Percentiles rank a stretch among this genome's conserved stretches.
Evolutionary conservation across 2,329 filamentous ascomycete species (phyloP).

Genomic region (Alternaria ventricosa): DNA sequence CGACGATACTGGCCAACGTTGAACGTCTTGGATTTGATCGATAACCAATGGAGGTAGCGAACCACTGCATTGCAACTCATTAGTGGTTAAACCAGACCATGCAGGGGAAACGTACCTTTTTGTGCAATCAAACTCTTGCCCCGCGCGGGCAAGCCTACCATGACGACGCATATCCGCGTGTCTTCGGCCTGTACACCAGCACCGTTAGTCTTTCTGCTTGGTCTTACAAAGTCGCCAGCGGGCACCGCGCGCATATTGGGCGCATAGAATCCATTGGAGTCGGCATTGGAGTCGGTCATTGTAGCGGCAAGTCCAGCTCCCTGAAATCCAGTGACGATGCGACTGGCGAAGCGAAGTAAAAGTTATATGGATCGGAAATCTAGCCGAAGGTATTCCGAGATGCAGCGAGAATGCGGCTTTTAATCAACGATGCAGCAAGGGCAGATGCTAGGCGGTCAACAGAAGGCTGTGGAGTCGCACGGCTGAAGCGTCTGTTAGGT

Average conservation of each 20-base stretch:
- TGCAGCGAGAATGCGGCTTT: slow-evolving; percentile 29
- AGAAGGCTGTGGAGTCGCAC: slow-evolving; percentile 12
- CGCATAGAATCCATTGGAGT: slow-evolving; percentile 47
- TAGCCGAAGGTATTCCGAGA: slow-evolving; percentile 40
- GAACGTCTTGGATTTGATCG: slow-evolving; percentile 91
- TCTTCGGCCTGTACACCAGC: slow-evolving; percentile 88
- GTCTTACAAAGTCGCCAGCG: slow-evolving; percentile 53
- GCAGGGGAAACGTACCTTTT: slow-evolving; percentile 70
- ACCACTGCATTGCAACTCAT: slow-evolving; percentile 42
- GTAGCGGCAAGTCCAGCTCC: slow-evolving; percentile 37
- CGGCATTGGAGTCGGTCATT: slow-evolving; percentile 47
- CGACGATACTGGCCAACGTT: slow-evolving; percentile 97
- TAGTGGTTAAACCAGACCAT: slow-evolving; percentile 4
- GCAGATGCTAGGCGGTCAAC: slow-evolving; percentile 26
- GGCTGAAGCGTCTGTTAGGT: slow-evolving; percentile 15
- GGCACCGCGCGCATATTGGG: slow-evolving; percentile 50
- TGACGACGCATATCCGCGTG: slow-evolving; percentile 95
- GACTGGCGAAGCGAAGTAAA: slow-evolving; percentile 24
- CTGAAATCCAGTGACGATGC: slow-evolving; percentile 19
- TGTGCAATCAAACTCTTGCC: slow-evolving; percentile 98
- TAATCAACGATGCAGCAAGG: slow-evolving; percentile 16
- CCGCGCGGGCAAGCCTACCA: slow-evolving; percentile 94
- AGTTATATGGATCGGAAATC: slow-evolving; percentile 34
- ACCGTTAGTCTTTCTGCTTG: slow-evolving; percentile 61
- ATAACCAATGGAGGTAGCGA: slow-evolving; percentile 95